Base-by-base conservation (phyloP, 805 yeast species). In the Pichia insulana region DNA sequence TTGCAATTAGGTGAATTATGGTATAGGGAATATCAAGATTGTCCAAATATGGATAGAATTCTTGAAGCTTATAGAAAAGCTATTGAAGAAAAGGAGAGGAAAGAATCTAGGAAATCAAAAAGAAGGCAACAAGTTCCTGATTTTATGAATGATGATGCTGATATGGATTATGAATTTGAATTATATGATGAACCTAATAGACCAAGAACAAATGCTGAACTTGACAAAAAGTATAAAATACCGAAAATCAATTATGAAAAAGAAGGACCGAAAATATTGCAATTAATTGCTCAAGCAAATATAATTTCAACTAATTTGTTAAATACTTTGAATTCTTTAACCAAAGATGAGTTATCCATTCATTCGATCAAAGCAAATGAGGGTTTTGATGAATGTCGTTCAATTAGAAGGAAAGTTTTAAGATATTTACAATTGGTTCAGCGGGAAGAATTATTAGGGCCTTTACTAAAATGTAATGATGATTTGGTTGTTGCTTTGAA, bases 381-480 rank as follows among this genome's bases (percentile, higher is more conserved):
- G 22, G 74, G 76, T 42, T 90, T 90, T 56, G 82, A 85, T 45
- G 71, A 78, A 59, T 83, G 94, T 53, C 74, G 90, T 46, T 65
- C 73, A 7, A 73, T 83, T 40, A 76, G 98, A 58, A 72, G 95
- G 46, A 80, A 78, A 53, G 77, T 92, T 13, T 68, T 92, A 49
- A 68, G 87, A 48, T 88, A 88, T 58, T 70, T 92, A 50, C 97
- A 92, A 62, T 69, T 76, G 40, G 86, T 88, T 33, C 83, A 85
- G 34, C 79, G 78, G 45, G 97, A 89, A 49, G 95, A 86, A 54
- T 83, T 78, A 47, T 63, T 92, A 48, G 97, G 97, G n/a, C 73
- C 86, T 35, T 70, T 92, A 48, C 76, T 92, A 44, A 81, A 77
- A 52, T 94, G 96, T 36, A 92, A 92, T 58, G 98, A 92, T 53